phyloP scores from a whole-genome alignment of 2,329 filamentous ascomycete genomes.

The Verticillium klebahnii region DNA sequence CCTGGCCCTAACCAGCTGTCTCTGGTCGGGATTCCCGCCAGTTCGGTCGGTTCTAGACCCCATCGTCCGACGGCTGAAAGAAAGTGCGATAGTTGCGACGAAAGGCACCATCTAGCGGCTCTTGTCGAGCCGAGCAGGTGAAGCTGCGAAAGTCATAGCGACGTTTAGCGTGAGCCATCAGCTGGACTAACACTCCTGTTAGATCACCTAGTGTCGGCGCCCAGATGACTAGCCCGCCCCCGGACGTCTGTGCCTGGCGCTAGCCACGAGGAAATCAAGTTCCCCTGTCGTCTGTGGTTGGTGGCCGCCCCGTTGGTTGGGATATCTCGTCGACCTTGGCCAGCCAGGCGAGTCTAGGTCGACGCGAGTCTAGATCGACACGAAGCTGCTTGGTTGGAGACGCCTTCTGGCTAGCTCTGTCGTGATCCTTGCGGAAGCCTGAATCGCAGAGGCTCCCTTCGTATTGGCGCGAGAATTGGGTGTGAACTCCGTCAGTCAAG shows the following conservation, averaged over 20 bases:
- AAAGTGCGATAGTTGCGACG: not conserved
- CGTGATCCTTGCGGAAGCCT: not conserved
- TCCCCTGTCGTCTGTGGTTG: not conserved
- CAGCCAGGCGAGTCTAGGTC: not conserved
- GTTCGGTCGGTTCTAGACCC: not conserved
- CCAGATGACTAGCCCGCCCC: not conserved
- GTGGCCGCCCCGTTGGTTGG: not conserved
- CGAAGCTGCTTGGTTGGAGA: not conserved
- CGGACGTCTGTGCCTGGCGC: not conserved
- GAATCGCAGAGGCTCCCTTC: not conserved
- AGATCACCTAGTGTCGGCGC: not conserved
- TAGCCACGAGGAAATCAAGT: not conserved
- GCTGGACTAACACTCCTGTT: not conserved
- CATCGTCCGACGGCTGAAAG: not conserved
- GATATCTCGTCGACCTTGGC: not conserved
- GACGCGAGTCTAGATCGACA: not conserved
- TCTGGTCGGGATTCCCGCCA: not conserved
- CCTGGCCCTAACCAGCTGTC: not conserved
- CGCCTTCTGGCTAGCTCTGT: not conserved
- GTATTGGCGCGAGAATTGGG: not conserved
- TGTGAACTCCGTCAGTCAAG: too few species aligned
- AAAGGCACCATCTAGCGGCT: not conserved
- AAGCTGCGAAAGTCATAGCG: not conserved
- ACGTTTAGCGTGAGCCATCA: not conserved
- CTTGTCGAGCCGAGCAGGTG: not conserved